These are phyloP conservation scores for Kluyveromyces wickerhamii DNA, from an alignment of 805 yeast genomes.

Conservation along the genomic window DNA sequence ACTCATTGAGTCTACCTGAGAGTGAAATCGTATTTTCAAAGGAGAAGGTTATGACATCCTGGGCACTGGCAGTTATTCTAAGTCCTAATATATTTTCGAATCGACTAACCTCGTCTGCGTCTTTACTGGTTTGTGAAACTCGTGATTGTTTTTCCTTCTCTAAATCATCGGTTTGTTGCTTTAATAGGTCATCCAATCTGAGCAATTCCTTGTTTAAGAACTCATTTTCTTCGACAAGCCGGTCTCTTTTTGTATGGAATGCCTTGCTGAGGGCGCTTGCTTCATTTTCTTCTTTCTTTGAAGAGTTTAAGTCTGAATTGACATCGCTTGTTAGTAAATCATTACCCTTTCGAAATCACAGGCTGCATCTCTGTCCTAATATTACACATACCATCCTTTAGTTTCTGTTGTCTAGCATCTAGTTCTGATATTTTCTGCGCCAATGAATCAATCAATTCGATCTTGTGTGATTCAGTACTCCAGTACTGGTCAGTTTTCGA, in stretches of 20 bases:
- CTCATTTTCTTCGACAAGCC: constrained; percentile 26
- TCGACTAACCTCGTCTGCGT: constrained; percentile 43
- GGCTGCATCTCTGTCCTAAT: neutral
- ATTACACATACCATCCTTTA: constrained; percentile 3
- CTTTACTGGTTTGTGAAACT: constrained; percentile 37
- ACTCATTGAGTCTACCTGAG: constrained; percentile 19
- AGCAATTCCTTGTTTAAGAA: constrained; percentile 26
- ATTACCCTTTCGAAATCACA: neutral
- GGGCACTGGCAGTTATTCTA: constrained; percentile 41
- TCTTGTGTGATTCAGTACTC: constrained; percentile 5
- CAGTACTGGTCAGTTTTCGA: constrained; percentile 13
- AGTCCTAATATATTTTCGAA: constrained; percentile 51
- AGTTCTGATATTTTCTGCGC: neutral
- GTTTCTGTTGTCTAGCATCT: neutral
- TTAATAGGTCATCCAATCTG: constrained; percentile 29
- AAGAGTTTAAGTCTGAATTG: constrained; percentile 17
- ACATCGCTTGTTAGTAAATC: neutral
- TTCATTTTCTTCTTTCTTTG: constrained; percentile 21
- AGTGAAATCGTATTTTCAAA: too few species aligned
- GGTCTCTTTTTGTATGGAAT: constrained; percentile 30
- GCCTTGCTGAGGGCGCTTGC: constrained; percentile 33
- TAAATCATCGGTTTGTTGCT: constrained; percentile 28
- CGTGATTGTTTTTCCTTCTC: constrained; percentile 30
- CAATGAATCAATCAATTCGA: neutral
- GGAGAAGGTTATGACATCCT: constrained; percentile 39